Evolutionary conservation across 345 rosid genomes (phyloP).

Genomic region (Eucalyptus curtisii): DNA sequence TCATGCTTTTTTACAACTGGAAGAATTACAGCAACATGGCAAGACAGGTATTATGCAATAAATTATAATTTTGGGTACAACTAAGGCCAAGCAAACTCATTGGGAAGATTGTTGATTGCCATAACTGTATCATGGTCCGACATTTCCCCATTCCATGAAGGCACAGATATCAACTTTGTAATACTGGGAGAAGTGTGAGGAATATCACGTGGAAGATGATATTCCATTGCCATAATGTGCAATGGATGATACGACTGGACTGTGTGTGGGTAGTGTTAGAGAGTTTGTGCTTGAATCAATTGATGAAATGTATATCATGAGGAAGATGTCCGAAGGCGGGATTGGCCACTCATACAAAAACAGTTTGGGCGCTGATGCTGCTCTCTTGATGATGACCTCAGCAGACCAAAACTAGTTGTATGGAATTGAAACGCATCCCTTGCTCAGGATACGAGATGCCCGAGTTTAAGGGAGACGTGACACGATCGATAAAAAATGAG

Average conservation of each 20-base stretch:
- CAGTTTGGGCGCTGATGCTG: accelerated
- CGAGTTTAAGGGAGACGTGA: background rate
- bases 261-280: background rate
- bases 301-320: background rate
- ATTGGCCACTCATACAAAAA: background rate
- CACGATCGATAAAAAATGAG: background rate
- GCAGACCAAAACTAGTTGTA: background rate
- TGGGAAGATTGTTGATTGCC: background rate
- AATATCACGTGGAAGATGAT: background rate
- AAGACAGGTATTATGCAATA: background rate
- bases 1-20: background rate
- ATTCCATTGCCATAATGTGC: background rate
- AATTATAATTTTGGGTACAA: background rate
- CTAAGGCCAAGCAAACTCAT: background rate
- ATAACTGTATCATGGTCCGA: background rate
- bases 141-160: background rate
- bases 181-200: background rate
- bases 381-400: background rate
- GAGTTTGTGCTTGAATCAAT: background rate
- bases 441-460: background rate
- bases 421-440: background rate
- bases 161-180: background rate
- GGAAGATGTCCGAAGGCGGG: background rate
- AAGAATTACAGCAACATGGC: background rate
- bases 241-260: background rate